Percentiles rank a stretch among this genome's conserved stretches.
phyloP scores from a whole-genome alignment of 1,284 basidiomycete genomes.

The Tylopilus sp. region DNA sequence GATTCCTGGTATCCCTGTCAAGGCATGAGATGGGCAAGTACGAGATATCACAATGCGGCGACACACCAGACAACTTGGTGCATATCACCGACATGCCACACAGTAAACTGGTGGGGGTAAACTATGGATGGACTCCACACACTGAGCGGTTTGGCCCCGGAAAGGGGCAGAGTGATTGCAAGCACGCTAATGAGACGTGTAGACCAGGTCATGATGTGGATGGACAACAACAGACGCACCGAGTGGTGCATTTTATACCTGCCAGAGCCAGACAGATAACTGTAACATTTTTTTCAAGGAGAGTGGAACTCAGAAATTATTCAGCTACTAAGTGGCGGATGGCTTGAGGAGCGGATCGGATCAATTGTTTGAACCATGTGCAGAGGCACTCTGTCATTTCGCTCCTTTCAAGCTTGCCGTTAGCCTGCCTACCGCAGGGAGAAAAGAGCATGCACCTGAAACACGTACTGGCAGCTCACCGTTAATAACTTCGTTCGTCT shows the following conservation, averaged over 20 bases:
- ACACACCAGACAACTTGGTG: constrained; percentile 38
- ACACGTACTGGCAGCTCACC: constrained; percentile 57
- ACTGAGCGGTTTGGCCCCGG: constrained; percentile 23
- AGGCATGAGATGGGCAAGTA: constrained; percentile 3
- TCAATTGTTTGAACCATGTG: background rate
- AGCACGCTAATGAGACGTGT: constrained; percentile 13
- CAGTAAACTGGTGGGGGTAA: constrained; percentile 27
- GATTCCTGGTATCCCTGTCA: constrained; percentile 34
- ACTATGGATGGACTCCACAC: constrained; percentile 37
- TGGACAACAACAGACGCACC: background rate
- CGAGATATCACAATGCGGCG: background rate
- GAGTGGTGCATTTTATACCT: constrained; percentile 1
- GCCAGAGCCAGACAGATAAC: background rate
- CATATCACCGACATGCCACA: constrained; percentile 33
- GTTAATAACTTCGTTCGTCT: constrained; percentile 76
- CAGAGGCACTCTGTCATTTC: too few species aligned
- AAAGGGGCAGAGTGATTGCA: constrained; percentile 10
- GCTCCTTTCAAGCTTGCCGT: too few species aligned
- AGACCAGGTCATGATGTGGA: constrained; percentile 4
- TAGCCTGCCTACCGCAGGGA: background rate
- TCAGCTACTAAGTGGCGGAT: background rate
- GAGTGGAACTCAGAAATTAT: too few species aligned
- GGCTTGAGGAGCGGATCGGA: background rate
- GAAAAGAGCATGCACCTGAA: background rate
- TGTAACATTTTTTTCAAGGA: too few species aligned